phyloP scores from a whole-genome alignment of 345 rosid genomes.

The Dovyalis caffra region DNA sequence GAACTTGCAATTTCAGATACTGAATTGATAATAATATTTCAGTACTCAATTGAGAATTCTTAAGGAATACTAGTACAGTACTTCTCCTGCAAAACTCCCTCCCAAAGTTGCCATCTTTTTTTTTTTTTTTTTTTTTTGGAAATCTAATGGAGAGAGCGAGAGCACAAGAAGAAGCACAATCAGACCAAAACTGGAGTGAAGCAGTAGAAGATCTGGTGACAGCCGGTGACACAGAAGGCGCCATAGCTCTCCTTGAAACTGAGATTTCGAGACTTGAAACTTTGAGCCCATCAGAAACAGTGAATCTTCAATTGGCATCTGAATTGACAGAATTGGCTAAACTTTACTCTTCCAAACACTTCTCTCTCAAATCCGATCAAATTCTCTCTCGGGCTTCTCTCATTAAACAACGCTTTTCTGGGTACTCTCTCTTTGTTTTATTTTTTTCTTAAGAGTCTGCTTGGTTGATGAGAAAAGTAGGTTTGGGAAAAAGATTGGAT shows the following conservation, averaged over 20 bases:
- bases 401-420: conserved; percentile 44
- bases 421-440: conserved; percentile 26
- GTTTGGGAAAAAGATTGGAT: background rate
- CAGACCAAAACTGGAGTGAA: conserved; percentile 68
- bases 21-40: no score
- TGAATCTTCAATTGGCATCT: conserved; percentile 50
- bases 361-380: conserved; percentile 76
- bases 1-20: no score
- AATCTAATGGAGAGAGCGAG: conserved; percentile 20
- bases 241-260: conserved; percentile 70
- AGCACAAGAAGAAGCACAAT: background rate
- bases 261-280: conserved; percentile 41
- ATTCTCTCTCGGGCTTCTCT: conserved; percentile 56
- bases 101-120: no score
- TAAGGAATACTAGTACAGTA: no score
- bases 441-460: background rate
- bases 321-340: conserved; percentile 61
- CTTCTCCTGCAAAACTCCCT: no score
- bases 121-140: background rate
- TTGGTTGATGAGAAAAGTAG: conserved; percentile 8
- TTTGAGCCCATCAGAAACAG: conserved; percentile 27
- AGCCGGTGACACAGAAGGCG: conserved; percentile 52
- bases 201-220: conserved; percentile 72
- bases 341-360: conserved; percentile 67
- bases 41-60: no score